A percentile compares a stretch with the other conserved stretches of the same genome.
Evolutionary conservation across 1,284 basidiomycete genomes (phyloP).

Genomic region (Rhizoctonia solani): DNA sequence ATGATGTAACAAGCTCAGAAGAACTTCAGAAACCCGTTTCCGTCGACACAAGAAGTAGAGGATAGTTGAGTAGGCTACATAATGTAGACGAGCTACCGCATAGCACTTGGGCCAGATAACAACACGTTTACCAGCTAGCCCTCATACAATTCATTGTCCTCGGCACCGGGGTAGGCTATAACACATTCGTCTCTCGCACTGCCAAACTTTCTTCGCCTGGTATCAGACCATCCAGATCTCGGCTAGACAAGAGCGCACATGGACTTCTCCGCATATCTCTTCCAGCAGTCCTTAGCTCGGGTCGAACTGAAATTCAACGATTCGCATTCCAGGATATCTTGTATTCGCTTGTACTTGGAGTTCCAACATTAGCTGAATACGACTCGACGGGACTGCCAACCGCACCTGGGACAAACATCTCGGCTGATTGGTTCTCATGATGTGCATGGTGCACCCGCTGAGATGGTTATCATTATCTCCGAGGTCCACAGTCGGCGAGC

Average conservation of each 20-base stretch:
- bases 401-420: neutral
- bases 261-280: neutral
- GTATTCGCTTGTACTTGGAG: neutral
- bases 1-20: neutral
- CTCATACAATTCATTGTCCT: constrained; percentile 9
- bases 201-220: constrained; percentile 1
- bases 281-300: neutral
- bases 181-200: neutral
- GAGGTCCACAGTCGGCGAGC: constrained; percentile 2
- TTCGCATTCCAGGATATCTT: constrained; percentile 25
- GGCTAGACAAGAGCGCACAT: neutral
- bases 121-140: neutral
- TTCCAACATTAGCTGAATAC: constrained; percentile 3
- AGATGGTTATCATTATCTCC: neutral
- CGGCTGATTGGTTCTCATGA: constrained; percentile 22
- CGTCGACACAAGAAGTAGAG: neutral
- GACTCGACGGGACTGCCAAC: neutral
- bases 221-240: constrained; percentile 8
- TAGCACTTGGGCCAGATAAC: neutral
- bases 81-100: neutral
- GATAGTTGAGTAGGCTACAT: constrained; percentile 4
- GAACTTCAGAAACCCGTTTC: neutral
- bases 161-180: neutral
- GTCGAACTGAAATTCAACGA: constrained; percentile 8
- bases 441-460: neutral